phyloP scores from a whole-genome alignment of 495 filamentous ascomycete genomes.

The Chaetomium tenue region DNA sequence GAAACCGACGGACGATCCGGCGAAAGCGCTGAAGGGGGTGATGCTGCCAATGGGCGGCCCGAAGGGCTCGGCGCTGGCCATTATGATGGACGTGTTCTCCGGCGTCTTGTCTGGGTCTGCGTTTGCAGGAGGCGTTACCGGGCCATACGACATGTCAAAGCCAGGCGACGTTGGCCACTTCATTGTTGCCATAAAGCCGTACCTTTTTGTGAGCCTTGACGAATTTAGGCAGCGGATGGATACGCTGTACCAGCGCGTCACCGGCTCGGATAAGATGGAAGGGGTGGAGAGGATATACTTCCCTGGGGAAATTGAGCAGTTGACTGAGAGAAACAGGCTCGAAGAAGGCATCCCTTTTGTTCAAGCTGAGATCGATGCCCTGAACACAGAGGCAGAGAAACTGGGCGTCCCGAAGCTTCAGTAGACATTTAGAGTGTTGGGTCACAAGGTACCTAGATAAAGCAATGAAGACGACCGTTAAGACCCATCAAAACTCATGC shows the following conservation, averaged over 20 bases:
- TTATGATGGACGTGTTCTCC: slow-evolving; percentile 87
- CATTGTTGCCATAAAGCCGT: slow-evolving; percentile 69
- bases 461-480: too few relatives aligned
- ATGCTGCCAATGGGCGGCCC: slow-evolving; percentile 82
- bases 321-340: slow-evolving; percentile 55
- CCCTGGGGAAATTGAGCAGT: slow-evolving; percentile 72
- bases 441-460: neutral
- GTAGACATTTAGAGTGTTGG: neutral
- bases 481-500: too few relatives aligned
- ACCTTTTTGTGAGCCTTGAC: slow-evolving; percentile 68
- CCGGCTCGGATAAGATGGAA: slow-evolving; percentile 61
- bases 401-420: slow-evolving; percentile 42
- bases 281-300: slow-evolving; percentile 77
- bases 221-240: slow-evolving; percentile 71
- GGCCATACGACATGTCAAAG: slow-evolving; percentile 67
- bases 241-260: slow-evolving; percentile 62
- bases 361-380: slow-evolving; percentile 59
- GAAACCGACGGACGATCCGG: slow-evolving; percentile 64
- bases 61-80: slow-evolving; percentile 66
- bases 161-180: slow-evolving; percentile 75
- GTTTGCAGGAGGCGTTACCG: slow-evolving; percentile 69
- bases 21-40: slow-evolving; percentile 61
- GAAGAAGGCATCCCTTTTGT: slow-evolving; percentile 64
- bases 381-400: slow-evolving; percentile 65
- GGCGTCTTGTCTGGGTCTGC: slow-evolving; percentile 67